Base-by-base conservation (phyloP, 208 protist genomes). In the Chromosphaera perkinsii region DNA sequence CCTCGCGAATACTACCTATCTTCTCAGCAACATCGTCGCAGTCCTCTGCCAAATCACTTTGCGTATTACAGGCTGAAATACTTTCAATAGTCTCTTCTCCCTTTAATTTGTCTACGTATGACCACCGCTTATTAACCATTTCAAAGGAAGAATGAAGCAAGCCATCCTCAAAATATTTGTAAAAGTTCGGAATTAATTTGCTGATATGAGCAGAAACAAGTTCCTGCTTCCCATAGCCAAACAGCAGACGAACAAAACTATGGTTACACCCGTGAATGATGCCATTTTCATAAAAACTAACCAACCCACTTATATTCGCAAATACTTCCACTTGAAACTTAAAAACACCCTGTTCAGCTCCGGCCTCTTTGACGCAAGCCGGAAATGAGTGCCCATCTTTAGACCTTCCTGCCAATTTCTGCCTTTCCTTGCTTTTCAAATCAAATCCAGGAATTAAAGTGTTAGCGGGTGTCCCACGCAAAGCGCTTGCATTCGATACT, bases 221-320 rank as follows among this genome's bases (percentile, higher is more conserved):
- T 17, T 66, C 60, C 17, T 7, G 14, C 12, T 5, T 3, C 2
- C 24, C 7, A 45, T 51, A 66, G 12, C 60, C 60, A 47, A 66
- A 66, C 31, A 66, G 48, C 31, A 66, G 31, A 3, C 27, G 37
- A 14, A 33, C 39, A 24, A 66, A 66, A 17, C 36, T n/a, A n/a
- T 42, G 42, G 27, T 66, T 66, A 31, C 22, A 29, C 36, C 43
- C 27, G 4, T 14, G 36, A 35, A 66, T 66, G 31, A 22, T 48
- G 4, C 60, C 60, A 55, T 12, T 1, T 26, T 17, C 26, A 33
- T 66, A 37, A n/a, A 49, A 66, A 27, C 24, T 33, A 26, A 66
- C 39, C 60, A 66, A 33, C 4, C 60, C 60, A 31, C 36, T 51
- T 9, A 66, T 26, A 24, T 66, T 66, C 31, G 60, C 42, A 33